Evolutionary conservation across 768 basidiomycete genomes (phyloP), one percentile per base, ranked within the genome.

Genomic region (Mycena kentingensis): DNA sequence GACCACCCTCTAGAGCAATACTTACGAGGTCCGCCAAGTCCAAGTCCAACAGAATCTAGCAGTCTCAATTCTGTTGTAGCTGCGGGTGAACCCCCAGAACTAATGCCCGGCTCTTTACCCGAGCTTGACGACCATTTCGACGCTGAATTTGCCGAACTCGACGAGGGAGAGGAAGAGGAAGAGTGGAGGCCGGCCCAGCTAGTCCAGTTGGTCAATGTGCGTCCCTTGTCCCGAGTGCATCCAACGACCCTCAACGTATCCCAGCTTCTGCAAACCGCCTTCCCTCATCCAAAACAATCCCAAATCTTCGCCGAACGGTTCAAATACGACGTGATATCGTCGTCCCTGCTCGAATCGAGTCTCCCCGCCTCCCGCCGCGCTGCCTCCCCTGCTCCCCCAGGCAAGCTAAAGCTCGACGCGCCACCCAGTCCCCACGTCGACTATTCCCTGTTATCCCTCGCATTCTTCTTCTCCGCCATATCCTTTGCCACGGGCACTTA

Each of bases 291-390:
- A 22, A 67, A 58, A 52, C 65, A 72, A 5, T 66, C 75, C 3
- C 78, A 70, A 55, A 75, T 78, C 18, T 87, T 90, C 60, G 80
- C 82, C 8, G 89, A 92, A 68, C 85, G 80, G 35, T 90, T 92
- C 80, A 90, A 90, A 66, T 91, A 90, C 76, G 82, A 81, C 53
- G 80, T 91, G 3, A 90, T 91, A 53, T 89, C 89, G 3, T 90
- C 89, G 2, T 83, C 88, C 7, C 73, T 91, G 8, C 76, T 91
- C n/a, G 81, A 87, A 3, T 67, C 81, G 3, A 72, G 81, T 46
- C 73, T 84, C 50, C 62, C 83, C 34, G 58, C 78, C 26, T 69
- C 78, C 57, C 68, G 75, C 32, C 64, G 69, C 36, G 61, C 70
- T 48, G 51, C 60, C 46, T 66, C 72, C 22, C 67, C 69, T n/a